These are phyloP conservation scores for Mercurialis annua DNA, from an alignment of 345 rosid genomes.

Conservation along the genomic window DNA sequence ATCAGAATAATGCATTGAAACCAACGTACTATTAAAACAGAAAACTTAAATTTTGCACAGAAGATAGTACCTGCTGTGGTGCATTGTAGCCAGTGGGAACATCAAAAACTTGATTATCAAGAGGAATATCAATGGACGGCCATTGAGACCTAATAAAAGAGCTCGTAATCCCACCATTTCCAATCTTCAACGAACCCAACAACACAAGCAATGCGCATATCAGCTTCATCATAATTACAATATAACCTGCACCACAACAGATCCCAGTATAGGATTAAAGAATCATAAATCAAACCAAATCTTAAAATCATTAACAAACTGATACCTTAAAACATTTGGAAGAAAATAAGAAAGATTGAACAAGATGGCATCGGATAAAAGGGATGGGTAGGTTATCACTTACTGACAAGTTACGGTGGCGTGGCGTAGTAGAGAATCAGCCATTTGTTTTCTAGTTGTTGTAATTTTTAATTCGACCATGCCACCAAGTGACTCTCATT, in stretches of 20 bases:
- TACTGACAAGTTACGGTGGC: not conserved
- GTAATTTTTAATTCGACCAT: no score
- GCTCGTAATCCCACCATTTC: slow-evolving; percentile 65
- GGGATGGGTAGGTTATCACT: not conserved
- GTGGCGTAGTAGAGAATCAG: not conserved
- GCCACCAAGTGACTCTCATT: no score
- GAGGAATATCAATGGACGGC: slow-evolving; percentile 85
- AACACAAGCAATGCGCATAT: slow-evolving; percentile 29
- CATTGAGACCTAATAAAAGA: slow-evolving; percentile 63
- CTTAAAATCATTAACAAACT: not conserved
- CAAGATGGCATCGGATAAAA: not conserved
- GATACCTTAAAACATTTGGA: not conserved
- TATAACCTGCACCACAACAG: slow-evolving; percentile 12
- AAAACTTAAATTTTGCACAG: not conserved
- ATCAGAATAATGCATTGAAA: no score
- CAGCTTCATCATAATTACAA: slow-evolving; percentile 20
- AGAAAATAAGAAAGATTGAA: not conserved
- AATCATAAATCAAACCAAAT: not conserved
- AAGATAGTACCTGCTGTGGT: slow-evolving; percentile 68
- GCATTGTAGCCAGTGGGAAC: slow-evolving; percentile 79
- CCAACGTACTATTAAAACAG: no score
- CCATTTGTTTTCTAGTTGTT: not conserved
- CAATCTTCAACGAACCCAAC: slow-evolving; percentile 34
- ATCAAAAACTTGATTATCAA: slow-evolving; percentile 61
- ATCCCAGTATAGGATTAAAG: not conserved